Evolutionary conservation across 352 stramenopile species (phyloP).

Genomic region (Phytophthora niederhauseri): DNA sequence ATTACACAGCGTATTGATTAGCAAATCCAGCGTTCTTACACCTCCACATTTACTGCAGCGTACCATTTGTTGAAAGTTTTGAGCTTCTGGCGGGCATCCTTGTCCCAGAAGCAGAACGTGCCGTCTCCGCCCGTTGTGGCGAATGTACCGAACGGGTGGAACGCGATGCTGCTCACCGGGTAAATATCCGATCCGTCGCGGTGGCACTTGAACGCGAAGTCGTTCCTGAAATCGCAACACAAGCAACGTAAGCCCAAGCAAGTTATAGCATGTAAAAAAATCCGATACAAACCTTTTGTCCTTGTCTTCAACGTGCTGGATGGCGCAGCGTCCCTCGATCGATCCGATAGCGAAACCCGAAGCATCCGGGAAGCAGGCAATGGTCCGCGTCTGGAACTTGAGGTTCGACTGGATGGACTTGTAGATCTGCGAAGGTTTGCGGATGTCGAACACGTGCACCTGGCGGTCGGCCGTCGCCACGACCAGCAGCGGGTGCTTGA

Average conservation of each 20-base stretch:
- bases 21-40: too few species aligned
- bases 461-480: slow-evolving; percentile 93
- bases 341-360: slow-evolving; percentile 90
- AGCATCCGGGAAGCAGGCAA: slow-evolving; percentile 90
- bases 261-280: not conserved
- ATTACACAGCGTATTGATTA: not conserved
- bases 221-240: slow-evolving; percentile 43
- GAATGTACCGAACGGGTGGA: slow-evolving; percentile 96
- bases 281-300: slow-evolving; percentile 51
- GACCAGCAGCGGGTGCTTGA: slow-evolving; percentile 92
- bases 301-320: slow-evolving; percentile 91
- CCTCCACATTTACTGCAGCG: not conserved
- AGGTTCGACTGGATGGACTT: slow-evolving; percentile 85
- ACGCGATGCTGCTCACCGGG: slow-evolving; percentile 90
- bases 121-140: slow-evolving; percentile 95
- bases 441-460: slow-evolving; percentile 90
- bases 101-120: slow-evolving; percentile 98
- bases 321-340: slow-evolving; percentile 92
- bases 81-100: slow-evolving; percentile 97
- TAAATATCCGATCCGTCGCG: slow-evolving; percentile 89
- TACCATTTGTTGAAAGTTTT: slow-evolving; percentile 91
- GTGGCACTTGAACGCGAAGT: slow-evolving; percentile 95
- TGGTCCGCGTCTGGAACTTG: slow-evolving; percentile 89
- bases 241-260: slow-evolving; percentile 11
- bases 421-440: slow-evolving; percentile 89